These are phyloP conservation scores for Candida sp. DNA, from an alignment of 1,139 yeast species.

Conservation along the genomic window DNA sequence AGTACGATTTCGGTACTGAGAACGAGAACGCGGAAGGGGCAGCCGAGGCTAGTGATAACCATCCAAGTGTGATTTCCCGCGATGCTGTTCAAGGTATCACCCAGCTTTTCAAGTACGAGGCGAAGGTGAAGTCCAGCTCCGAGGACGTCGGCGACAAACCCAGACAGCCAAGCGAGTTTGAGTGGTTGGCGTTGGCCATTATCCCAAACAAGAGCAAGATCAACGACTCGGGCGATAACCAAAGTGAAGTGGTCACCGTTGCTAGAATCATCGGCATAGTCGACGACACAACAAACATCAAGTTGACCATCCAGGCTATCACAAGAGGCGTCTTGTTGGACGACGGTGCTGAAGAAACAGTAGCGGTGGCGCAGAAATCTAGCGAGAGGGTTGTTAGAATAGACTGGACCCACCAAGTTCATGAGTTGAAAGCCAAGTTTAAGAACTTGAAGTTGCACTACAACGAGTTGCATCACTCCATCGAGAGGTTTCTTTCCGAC, in stretches of 20 bases:
- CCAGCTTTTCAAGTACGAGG: slow-evolving; percentile 28
- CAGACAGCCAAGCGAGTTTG: slow-evolving; percentile 24
- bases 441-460: slow-evolving; percentile 28
- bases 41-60: neutral
- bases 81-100: slow-evolving; percentile 42
- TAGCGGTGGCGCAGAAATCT: slow-evolving; percentile 5
- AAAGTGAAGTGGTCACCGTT: slow-evolving; percentile 42
- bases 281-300: slow-evolving; percentile 48
- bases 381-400: slow-evolving; percentile 35
- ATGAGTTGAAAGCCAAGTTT: slow-evolving; percentile 24
- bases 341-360: neutral
- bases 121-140: slow-evolving; percentile 13
- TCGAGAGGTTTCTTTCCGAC: slow-evolving; percentile 46
- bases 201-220: slow-evolving; percentile 45
- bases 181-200: slow-evolving; percentile 45
- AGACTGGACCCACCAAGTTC: slow-evolving; percentile 28
- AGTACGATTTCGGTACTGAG: slow-evolving; percentile 30
- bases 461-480: slow-evolving; percentile 35
- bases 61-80: slow-evolving; percentile 31
- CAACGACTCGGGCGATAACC: slow-evolving; percentile 17
- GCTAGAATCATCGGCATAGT: slow-evolving; percentile 53
- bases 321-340: slow-evolving; percentile 41
- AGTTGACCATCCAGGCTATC: slow-evolving; percentile 59
- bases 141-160: neutral
- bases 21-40: neutral